Base-by-base conservation (phyloP, 352 stramenopile genomes). In the Phytophthora syringae region DNA sequence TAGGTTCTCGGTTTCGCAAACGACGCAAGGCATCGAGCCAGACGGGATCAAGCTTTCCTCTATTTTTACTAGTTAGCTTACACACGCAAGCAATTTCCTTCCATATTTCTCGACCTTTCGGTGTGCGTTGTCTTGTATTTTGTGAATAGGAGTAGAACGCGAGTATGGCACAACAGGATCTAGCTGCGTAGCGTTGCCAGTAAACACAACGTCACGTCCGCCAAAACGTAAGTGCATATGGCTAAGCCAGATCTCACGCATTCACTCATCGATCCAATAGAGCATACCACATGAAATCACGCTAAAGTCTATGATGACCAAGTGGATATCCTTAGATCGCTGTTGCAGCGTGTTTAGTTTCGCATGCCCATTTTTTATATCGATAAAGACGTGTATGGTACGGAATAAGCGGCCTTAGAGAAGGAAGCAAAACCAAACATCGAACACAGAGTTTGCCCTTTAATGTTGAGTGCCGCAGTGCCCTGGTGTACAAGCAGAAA, bases 251-350 rank as follows among this genome's bases (percentile, higher is more conserved):
- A 64, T 37, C 24, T 64, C 32, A 5, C 45, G 34, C 32, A 56
- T 50, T 43, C 56, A 7, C 44, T 51, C 34, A n/a, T n/a, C n/a
- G n/a, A n/a, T n/a, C n/a, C n/a, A n/a, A n/a, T n/a, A n/a, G n/a
- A n/a, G n/a, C n/a, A 21, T 64, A 1, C 56, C 45, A 28, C 45
- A 56, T 0, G 16, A 53, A 39, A 61, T 47, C 0, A 61, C 43
- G 48, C 53, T 53, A 32, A 61, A 52, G 27, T 53, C 30, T 3
- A 65, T 65, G 6, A 65, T 36, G 6, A 57, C 42, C 7, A 57
- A 24, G 24, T 64, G 25, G 34, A 52, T 21, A 9, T 52, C 27
- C 6, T 11, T 24, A 20, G 25, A 51, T 4, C 16, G 2, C 12
- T 60, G 7, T 3, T 64, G 56, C 13, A 64, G 20, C 2, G 13